phyloP scores from a whole-genome alignment of 2,329 filamentous ascomycete species.

The Aspergillus aculeatinus region DNA sequence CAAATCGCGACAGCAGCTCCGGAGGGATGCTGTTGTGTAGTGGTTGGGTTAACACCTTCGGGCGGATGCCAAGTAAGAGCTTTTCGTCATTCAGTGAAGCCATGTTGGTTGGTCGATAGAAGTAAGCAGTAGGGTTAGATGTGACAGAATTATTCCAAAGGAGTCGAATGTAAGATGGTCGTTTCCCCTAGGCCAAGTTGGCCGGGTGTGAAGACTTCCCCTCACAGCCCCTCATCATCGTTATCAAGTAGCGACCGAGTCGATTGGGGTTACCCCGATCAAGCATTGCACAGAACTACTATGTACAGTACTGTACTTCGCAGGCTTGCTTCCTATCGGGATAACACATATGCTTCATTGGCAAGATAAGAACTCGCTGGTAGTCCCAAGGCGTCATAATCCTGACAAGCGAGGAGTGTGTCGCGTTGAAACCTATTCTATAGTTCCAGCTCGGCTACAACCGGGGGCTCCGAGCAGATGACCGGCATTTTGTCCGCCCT shows the following conservation, averaged over 20 bases:
- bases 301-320: too few species aligned
- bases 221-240: constrained; percentile 4
- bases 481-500: neutral
- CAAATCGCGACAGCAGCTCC: constrained; percentile 39
- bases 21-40: constrained; percentile 44
- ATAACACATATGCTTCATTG: neutral
- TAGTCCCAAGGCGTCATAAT: neutral
- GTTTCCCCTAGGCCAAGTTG: neutral
- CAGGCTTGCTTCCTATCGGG: neutral
- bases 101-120: constrained; percentile 4
- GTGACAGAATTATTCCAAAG: neutral
- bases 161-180: neutral
- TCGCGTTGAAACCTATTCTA: neutral
- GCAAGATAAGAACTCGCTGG: neutral
- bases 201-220: neutral
- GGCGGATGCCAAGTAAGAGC: constrained; percentile 26
- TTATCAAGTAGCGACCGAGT: neutral
- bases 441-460: constrained; percentile 1
- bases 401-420: neutral
- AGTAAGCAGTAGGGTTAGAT: neutral
- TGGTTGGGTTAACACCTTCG: constrained; percentile 31
- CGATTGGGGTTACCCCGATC: too few species aligned
- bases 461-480: neutral
- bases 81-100: constrained; percentile 15
- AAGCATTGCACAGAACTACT: too few species aligned